These are phyloP conservation scores for Passalora sequoiae DNA, from an alignment of 2,329 filamentous ascomycete genomes.

Conservation along the genomic window DNA sequence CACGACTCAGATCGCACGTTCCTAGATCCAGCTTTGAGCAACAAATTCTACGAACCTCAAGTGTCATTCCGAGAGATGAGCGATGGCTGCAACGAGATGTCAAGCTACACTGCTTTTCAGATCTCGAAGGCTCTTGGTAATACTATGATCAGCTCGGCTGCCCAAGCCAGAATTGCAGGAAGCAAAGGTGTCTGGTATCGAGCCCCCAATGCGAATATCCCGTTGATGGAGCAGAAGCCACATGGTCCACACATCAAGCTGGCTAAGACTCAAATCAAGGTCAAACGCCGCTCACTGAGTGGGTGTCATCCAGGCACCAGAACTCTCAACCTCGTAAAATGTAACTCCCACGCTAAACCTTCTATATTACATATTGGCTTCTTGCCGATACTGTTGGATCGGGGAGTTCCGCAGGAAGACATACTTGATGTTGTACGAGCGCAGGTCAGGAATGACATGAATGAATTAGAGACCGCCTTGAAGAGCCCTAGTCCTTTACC, in stretches of 20 bases:
- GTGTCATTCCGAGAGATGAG: constrained; percentile 38
- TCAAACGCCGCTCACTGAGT: constrained; percentile 1
- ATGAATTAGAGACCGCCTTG: constrained; percentile 37
- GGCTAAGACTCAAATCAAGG: constrained; percentile 63
- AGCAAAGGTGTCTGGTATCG: constrained; percentile 56
- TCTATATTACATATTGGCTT: constrained; percentile 63
- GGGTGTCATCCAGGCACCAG: background rate
- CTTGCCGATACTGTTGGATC: constrained; percentile 61
- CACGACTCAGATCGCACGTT: constrained; percentile 34
- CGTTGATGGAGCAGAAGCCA: constrained; percentile 3
- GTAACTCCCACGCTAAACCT: constrained; percentile 44
- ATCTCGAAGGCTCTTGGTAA: constrained; percentile 52
- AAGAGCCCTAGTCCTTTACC: constrained; percentile 31
- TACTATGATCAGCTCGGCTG: constrained; percentile 54
- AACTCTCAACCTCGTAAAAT: constrained; percentile 57
- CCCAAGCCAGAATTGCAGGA: constrained; percentile 65
- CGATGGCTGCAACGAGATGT: constrained; percentile 60
- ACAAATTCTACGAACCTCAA: constrained; percentile 8
- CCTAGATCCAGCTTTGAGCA: constrained; percentile 29
- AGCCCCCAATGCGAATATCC: background rate
- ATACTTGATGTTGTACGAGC: constrained; percentile 49
- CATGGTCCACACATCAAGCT: constrained; percentile 47
- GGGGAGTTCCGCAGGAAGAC: constrained; percentile 44
- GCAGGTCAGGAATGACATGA: constrained; percentile 50
- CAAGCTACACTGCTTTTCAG: constrained; percentile 51